Base-by-base conservation (phyloP, 1,139 yeast species). In the Hemisphaericaspora xylofermentans region DNA sequence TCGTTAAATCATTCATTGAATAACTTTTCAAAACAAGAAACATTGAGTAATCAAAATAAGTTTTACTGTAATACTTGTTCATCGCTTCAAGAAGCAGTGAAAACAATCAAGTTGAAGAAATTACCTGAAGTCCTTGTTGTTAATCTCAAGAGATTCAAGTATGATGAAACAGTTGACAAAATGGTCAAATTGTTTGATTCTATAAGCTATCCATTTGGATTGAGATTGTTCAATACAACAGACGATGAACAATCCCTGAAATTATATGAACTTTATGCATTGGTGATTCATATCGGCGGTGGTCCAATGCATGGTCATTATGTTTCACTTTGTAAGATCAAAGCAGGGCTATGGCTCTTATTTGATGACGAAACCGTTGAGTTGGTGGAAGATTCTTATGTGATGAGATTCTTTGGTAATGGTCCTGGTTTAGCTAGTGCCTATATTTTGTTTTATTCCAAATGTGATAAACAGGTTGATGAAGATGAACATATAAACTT, bases 261-360 rank as follows among this genome's bases (percentile, higher is more conserved):
- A n/a, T 71, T 84, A 22, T 93, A 89, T 56, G 96, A 89, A 53
- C 67, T 93, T 40, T 84, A 82, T 47, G 89, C 94, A 0, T 82
- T 91, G 33, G 94, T 93, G 17, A 89, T 93, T 16, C 98, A 93
- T 57, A 84, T 93, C 54, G 98, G 98, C 4, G 95, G 97, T 2
- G 98, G 98, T 0, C 97, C 98, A 1, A 89, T 89, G 71, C 97
- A 91, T 63, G 98, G 98, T 0, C 98, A 93, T 61, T 93, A 93
- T 57, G 91, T 93, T 12, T 79, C 96, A 0, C 68, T 93, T 8
- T 85, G 95, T 49, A 89, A 89, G 58, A 84, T 91, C 12, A 82
- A 78, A 43, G 74, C 78, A 16, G 80, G 82, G 32, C 88, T 96
- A 1, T 93, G 98, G 98, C 66, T 93, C 25, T 64, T 93, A 45